Evolutionary conservation across 208 protist genomes (phyloP).

Genomic region (Willaertia magna): DNA sequence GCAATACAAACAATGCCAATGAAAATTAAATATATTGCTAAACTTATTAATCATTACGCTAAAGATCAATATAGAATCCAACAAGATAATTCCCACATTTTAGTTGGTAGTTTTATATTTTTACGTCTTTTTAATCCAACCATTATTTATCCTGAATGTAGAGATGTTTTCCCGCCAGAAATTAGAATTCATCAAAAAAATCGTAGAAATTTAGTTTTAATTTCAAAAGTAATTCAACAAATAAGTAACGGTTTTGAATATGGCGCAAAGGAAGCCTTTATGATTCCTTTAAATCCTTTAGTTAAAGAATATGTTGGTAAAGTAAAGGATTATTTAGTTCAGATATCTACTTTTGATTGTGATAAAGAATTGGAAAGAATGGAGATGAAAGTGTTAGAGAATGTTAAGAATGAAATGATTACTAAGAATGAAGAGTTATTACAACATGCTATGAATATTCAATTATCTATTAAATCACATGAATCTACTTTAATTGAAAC

Average conservation of each 20-base stretch:
- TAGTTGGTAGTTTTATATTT: conserved; percentile 10
- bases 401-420: background rate
- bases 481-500: background rate
- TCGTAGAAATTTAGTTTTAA: conserved; percentile 3
- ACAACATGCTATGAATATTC: background rate
- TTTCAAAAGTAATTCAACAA: conserved; percentile 16
- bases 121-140: conserved; percentile 11
- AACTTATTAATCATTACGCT: background rate
- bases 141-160: background rate
- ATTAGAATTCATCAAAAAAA: background rate
- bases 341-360: background rate
- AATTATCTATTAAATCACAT: background rate
- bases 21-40: background rate
- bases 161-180: background rate
- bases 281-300: conserved; percentile 11
- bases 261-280: conserved; percentile 16
- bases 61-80: background rate
- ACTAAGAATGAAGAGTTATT: background rate
- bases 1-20: background rate
- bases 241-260: conserved; percentile 6
- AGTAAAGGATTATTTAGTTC: background rate
- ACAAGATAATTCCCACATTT: background rate
- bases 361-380: background rate
- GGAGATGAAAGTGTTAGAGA: background rate
- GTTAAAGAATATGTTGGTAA: background rate